Evolutionary conservation across 2,329 filamentous ascomycete genomes (phyloP).

Genomic region (Talaromyces albobiverticillius): DNA sequence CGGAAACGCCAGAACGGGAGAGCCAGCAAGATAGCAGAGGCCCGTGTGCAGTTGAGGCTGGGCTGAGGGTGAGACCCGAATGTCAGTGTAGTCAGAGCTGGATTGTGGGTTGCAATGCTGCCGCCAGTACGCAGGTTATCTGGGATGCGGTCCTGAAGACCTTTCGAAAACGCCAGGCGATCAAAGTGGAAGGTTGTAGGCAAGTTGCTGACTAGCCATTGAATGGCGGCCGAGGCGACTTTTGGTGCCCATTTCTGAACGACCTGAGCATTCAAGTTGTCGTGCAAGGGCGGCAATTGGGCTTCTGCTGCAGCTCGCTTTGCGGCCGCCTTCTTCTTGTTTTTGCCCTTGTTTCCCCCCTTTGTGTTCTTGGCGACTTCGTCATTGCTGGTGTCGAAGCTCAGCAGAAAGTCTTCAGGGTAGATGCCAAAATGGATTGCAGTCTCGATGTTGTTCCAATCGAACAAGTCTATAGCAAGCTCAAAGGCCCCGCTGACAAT

Average conservation of each 20-base stretch:
- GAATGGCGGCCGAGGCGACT: conserved; percentile 20
- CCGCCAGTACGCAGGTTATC: conserved; percentile 16
- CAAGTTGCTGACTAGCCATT: conserved; percentile 23
- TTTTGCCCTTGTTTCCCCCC: conserved; percentile 1
- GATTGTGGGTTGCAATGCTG: conserved; percentile 15
- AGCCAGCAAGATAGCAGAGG: conserved; percentile 27
- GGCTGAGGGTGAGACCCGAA: conserved; percentile 21
- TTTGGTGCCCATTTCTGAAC: conserved; percentile 14
- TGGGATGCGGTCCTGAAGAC: conserved; percentile 26
- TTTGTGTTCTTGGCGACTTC: background rate
- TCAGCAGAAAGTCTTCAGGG: conserved; percentile 22
- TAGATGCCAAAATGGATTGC: conserved; percentile 27
- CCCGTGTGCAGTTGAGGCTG: conserved; percentile 17
- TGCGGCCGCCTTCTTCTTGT: background rate
- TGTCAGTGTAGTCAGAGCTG: conserved; percentile 20
- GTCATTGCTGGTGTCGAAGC: background rate
- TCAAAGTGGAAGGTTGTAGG: conserved; percentile 24
- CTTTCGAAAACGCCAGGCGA: conserved; percentile 20
- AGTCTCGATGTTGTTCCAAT: conserved; percentile 29
- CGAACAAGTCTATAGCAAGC: conserved; percentile 22
- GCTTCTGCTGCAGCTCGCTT: conserved; percentile 14
- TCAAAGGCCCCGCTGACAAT: conserved; percentile 26
- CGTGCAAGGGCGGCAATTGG: conserved; percentile 12
- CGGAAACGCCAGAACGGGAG: conserved; percentile 26
- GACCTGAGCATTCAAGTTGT: conserved; percentile 11